phyloP scores from a whole-genome alignment of 2,329 filamentous ascomycete genomes.

The Moelleriella libera region DNA sequence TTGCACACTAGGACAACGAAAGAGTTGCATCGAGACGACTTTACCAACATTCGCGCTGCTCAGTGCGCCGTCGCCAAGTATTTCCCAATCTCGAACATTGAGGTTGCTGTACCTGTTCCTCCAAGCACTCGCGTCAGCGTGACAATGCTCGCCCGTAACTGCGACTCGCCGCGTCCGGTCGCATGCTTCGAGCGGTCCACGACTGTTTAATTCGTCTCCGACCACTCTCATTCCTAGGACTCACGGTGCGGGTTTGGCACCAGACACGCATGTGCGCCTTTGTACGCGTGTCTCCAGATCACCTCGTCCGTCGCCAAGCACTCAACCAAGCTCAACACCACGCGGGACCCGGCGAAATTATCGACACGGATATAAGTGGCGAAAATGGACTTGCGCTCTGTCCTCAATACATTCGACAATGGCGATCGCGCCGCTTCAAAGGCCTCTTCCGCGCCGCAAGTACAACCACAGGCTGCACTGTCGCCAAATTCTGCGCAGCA shows the following conservation, averaged over 20 bases:
- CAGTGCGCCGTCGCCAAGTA: background rate
- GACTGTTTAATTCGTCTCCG: no score
- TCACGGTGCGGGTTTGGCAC: background rate
- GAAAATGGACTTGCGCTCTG: constrained; percentile 37
- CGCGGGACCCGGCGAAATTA: background rate
- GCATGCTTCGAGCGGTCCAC: constrained; percentile 3
- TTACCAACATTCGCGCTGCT: background rate
- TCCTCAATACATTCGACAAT: constrained; percentile 38
- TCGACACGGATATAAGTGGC: background rate
- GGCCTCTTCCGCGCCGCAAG: constrained; percentile 16
- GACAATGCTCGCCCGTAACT: constrained; percentile 12
- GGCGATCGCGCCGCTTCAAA: constrained; percentile 23
- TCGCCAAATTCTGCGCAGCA: constrained; percentile 27
- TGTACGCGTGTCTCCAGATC: background rate
- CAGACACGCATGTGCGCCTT: background rate
- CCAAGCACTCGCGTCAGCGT: constrained; percentile 2
- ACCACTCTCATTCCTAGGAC: background rate
- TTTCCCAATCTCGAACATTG: background rate
- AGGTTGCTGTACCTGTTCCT: background rate
- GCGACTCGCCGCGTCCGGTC: constrained; percentile 8
- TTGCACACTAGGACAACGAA: no score
- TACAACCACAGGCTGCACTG: constrained; percentile 17
- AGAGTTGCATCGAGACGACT: background rate
- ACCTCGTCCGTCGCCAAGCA: background rate
- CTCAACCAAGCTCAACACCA: background rate